phyloP scores from a whole-genome alignment of 352 stramenopile species.

The Paralagenidium karlingii region DNA sequence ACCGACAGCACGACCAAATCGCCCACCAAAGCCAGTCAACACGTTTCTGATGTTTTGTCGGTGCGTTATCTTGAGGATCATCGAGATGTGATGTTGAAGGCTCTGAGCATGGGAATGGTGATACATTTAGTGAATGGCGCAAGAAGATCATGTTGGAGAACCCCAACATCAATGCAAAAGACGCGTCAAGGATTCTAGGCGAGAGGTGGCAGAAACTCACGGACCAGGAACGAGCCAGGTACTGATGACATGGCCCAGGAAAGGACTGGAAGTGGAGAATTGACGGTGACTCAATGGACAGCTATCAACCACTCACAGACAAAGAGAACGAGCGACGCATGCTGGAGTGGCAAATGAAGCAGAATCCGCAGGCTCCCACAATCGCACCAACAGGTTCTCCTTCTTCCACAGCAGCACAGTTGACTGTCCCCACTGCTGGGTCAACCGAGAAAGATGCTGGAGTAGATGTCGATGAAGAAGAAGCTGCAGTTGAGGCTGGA shows the following conservation, averaged over 20 bases:
- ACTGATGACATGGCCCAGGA: no score
- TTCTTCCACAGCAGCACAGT: conserved; percentile 5
- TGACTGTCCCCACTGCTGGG: neutral
- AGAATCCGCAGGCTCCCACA: conserved; percentile 29
- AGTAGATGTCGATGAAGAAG: conserved; percentile 21
- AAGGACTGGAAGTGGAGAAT: neutral
- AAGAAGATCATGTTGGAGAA: conserved; percentile 75
- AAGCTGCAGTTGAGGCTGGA: conserved; percentile 31
- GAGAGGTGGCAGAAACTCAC: conserved; percentile 80
- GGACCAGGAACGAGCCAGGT: conserved; percentile 60
- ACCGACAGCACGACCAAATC: conserved; percentile 32
- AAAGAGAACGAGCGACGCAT: conserved; percentile 61
- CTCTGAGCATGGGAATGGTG: no score
- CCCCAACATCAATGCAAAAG: conserved; percentile 57
- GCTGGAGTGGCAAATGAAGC: conserved; percentile 67
- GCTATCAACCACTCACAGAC: conserved; percentile 47
- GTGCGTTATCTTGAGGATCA: conserved; percentile 5
- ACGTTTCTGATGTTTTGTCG: conserved; percentile 80
- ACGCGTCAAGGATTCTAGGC: conserved; percentile 68
- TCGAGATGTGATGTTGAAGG: no score
- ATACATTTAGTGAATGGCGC: conserved; percentile 37
- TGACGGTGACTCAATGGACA: conserved; percentile 2
- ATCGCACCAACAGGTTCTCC: conserved; percentile 9
- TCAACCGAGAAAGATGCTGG: conserved; percentile 8
- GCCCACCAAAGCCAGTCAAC: conserved; percentile 70